Evolutionary conservation across 106 monocot genomes (phyloP).

Genomic region (Dioscorea dumetorum): DNA sequence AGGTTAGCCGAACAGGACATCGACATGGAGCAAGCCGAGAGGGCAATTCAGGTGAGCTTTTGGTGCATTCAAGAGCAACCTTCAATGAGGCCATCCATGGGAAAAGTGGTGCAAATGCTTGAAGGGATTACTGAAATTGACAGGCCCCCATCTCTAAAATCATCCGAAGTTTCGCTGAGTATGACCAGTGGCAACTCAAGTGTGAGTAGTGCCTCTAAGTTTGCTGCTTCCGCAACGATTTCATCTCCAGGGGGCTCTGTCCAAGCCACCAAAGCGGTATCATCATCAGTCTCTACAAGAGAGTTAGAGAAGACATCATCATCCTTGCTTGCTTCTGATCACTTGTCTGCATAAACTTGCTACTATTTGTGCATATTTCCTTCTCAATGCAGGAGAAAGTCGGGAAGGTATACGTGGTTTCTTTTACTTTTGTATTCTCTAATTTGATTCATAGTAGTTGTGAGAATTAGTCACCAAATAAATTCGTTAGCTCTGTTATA

Average conservation of each 20-base stretch:
- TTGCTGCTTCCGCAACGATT: slow-evolving; percentile 9
- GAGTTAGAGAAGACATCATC: slow-evolving; percentile 16
- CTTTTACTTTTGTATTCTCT: too few species aligned
- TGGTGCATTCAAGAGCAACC: slow-evolving; percentile 99
- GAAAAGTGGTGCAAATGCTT: slow-evolving; percentile 86
- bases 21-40: slow-evolving; percentile 58
- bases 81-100: slow-evolving; percentile 69
- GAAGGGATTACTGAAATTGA: slow-evolving; percentile 86
- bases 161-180: slow-evolving; percentile 17
- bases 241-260: slow-evolving; percentile 13
- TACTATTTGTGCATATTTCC: too few species aligned
- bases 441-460: too few species aligned
- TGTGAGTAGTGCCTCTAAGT: slow-evolving; percentile 9
- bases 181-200: slow-evolving; percentile 10
- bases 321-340: slow-evolving; percentile 17
- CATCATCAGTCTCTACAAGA: slow-evolving; percentile 6
- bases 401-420: too few species aligned
- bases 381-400: too few species aligned
- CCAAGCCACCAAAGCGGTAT: not conserved
- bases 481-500: too few species aligned
- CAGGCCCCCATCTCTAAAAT: slow-evolving; percentile 59
- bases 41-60: slow-evolving; percentile 57
- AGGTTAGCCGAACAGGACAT: slow-evolving; percentile 41
- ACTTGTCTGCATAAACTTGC: not conserved
- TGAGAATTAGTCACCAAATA: too few species aligned